Evolutionary conservation across 306 rosid genomes (phyloP), one percentile per base, ranked within the genome.

Genomic region (Acacia melanoxylon): DNA sequence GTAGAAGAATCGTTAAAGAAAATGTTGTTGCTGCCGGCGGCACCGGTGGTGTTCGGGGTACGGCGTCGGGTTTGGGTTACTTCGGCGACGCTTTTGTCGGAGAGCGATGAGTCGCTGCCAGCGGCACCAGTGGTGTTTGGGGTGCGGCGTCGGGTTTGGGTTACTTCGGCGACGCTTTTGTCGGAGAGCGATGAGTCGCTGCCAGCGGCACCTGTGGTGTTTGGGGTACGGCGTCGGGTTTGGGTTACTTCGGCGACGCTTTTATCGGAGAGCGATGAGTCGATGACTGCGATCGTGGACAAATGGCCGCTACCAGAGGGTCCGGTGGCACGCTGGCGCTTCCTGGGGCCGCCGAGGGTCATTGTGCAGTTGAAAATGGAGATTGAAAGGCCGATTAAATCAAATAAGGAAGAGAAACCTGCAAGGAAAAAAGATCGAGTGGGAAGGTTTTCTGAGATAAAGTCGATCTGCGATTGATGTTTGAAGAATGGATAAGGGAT

Each of bases 1-100:
- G 94, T 87, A 79, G 91, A 81, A 3, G 90, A 42, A 72, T 93
- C 97, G 84, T 93, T 83, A 81, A 89, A 95, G 33, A 58, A 45
- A 15, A 76, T 61, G 11, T 24, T 27, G 59, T 4, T 35, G 33
- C 42, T 37, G 44, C 37, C 37, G 41, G 2, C 16, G 37, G 58
- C 5, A 16, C 31, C 33, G 11, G 65, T 16, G 73, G 68, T 17
- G 15, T 2, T 45, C 13, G 73, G 68, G 37, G 74, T 46, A 19
- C 2, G 58, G 41, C 29, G 69, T 22, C 24, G 62, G 80, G 41
- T 40, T 14, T 42, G 80, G 31, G 84, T 74, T 51, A 81, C 73
- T 54, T 87, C 81, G 56, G 77, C 51, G 17, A 80, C 42, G 74
- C 83, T 77, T 14, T 51, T 73, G 46, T 83, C 85, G 83, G 87